These are phyloP conservation scores for Beauveria brongniartii DNA, from an alignment of 2,329 filamentous ascomycete genomes.

Conservation along the genomic window DNA sequence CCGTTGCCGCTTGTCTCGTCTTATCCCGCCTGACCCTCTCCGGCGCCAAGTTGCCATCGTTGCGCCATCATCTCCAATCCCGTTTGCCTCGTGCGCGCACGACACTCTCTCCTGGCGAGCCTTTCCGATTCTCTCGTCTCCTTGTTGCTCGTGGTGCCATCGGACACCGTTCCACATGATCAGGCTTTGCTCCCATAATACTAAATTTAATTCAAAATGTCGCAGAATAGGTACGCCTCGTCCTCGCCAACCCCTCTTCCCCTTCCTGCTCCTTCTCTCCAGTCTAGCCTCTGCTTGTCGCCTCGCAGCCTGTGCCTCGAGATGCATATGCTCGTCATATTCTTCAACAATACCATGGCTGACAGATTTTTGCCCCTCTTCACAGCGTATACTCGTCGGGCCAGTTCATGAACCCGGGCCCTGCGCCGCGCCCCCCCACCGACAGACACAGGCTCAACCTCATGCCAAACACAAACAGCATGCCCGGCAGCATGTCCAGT, in stretches of 20 bases:
- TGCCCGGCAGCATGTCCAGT: constrained; percentile 70
- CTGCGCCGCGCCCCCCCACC: constrained; percentile 81
- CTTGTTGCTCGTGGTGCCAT: neutral
- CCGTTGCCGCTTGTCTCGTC: neutral
- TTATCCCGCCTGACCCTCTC: neutral
- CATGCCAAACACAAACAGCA: constrained; percentile 60
- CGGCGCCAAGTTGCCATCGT: neutral
- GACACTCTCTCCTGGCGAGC: neutral
- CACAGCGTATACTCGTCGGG: constrained; percentile 45
- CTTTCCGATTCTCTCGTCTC: neutral
- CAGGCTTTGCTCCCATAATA: neutral
- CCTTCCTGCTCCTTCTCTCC: neutral
- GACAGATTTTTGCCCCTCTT: neutral
- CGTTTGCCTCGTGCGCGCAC: constrained; percentile 5
- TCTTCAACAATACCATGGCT: neutral
- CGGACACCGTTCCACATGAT: neutral
- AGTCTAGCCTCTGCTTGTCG: neutral
- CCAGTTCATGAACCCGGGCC: constrained; percentile 94
- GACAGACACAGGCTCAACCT: constrained; percentile 76
- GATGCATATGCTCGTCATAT: no score
- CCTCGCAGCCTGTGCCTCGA: no score
- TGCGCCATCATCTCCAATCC: neutral
- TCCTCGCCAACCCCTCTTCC: neutral
- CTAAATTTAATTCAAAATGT: constrained; percentile 12
- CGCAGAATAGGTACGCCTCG: constrained; percentile 13